These are phyloP conservation scores for Oenanthe javanica DNA, from an alignment of 140 eudicot genomes.

Conservation along the genomic window DNA sequence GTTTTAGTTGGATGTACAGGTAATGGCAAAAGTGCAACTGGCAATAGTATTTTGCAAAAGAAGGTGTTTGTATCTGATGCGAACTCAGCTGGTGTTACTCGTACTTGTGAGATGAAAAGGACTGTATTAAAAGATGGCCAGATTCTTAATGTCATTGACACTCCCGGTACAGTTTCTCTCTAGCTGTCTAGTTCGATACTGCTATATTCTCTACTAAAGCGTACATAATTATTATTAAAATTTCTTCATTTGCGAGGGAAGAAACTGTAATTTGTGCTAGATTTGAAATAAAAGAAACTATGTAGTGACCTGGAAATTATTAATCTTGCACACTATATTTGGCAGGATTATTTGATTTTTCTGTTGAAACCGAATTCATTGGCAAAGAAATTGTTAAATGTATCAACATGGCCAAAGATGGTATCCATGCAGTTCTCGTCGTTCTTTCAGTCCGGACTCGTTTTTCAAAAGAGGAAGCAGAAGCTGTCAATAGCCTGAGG, in stretches of 20 bases:
- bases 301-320: neutral
- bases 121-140: slow-evolving; percentile 47
- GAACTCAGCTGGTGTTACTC: slow-evolving; percentile 66
- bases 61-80: slow-evolving; percentile 43
- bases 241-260: neutral
- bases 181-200: neutral
- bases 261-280: neutral
- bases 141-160: slow-evolving; percentile 58
- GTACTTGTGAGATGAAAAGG: slow-evolving; percentile 46
- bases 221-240: neutral
- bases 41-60: slow-evolving; percentile 55
- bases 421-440: slow-evolving; percentile 65
- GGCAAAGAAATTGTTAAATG: slow-evolving; percentile 65
- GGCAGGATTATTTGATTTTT: slow-evolving; percentile 59
- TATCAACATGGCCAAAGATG: slow-evolving; percentile 63
- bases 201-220: no score
- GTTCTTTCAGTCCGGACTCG: slow-evolving; percentile 53
- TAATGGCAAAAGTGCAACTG: slow-evolving; percentile 92
- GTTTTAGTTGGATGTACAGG: slow-evolving; percentile 88
- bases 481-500: slow-evolving; percentile 39
- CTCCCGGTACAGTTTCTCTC: slow-evolving; percentile 49
- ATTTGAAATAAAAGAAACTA: neutral
- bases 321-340: neutral
- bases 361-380: slow-evolving; percentile 33
- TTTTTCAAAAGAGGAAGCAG: slow-evolving; percentile 58